Evolutionary conservation across 2,329 filamentous ascomycete genomes (phyloP).

Genomic region (Fonsecaea pugnacius): DNA sequence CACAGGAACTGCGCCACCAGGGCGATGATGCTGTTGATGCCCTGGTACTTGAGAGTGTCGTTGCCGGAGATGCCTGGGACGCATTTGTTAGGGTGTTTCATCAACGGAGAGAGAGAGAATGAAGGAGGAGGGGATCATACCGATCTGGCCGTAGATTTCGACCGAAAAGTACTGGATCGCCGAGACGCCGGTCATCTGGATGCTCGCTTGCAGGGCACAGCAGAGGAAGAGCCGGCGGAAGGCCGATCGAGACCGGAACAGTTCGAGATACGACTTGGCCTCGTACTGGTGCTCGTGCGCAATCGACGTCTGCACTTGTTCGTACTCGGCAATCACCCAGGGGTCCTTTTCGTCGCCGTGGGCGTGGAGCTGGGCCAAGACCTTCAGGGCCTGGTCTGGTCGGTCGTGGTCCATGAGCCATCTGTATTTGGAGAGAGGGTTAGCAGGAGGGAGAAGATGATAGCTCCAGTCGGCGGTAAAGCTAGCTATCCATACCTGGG

Average conservation of each 20-base stretch:
- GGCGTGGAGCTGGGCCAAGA: constrained; percentile 71
- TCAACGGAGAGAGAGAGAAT: not conserved
- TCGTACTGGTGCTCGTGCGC: constrained; percentile 68
- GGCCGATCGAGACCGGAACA: constrained; percentile 67
- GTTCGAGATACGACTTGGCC: constrained; percentile 71
- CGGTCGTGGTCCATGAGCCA: constrained; percentile 77
- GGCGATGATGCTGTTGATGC: constrained; percentile 73
- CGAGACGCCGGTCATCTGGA: constrained; percentile 77
- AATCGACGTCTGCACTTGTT: constrained; percentile 71
- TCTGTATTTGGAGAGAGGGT: constrained; percentile 53
- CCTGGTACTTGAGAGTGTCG: constrained; percentile 74
- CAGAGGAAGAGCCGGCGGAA: constrained; percentile 75
- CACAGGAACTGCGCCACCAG: constrained; percentile 70
- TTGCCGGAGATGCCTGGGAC: constrained; percentile 66
- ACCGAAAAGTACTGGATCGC: constrained; percentile 78
- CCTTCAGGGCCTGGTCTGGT: constrained; percentile 67
- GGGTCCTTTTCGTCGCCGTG: constrained; percentile 68
- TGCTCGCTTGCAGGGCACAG: constrained; percentile 69
- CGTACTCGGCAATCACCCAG: constrained; percentile 74
- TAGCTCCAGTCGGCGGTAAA: constrained; percentile 27
- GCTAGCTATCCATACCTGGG: constrained; percentile 35
- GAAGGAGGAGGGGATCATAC: not conserved
- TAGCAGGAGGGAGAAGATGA: constrained; percentile 17
- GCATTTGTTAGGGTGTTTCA: not conserved
- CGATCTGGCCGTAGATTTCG: constrained; percentile 69